phyloP scores from a whole-genome alignment of 1,284 basidiomycete species.

The Phellinidium pouzarii region DNA sequence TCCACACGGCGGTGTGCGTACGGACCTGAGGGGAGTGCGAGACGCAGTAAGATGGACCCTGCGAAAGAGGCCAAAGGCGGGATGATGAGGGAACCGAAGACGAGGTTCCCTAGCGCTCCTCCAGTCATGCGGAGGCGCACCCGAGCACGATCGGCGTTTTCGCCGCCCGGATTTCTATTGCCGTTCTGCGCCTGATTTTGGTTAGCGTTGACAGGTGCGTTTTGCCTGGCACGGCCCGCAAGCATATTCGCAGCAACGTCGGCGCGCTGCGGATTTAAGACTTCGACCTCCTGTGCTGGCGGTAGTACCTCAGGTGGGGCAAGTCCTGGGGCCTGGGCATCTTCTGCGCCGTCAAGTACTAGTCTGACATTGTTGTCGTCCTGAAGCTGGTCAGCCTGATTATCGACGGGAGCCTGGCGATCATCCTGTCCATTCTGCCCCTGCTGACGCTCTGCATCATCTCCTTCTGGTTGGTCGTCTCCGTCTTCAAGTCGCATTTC shows the following conservation, averaged over 20 bases:
- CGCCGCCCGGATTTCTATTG: constrained; percentile 21
- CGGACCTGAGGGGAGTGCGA: constrained; percentile 24
- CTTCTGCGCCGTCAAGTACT: constrained; percentile 9
- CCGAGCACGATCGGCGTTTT: constrained; percentile 19
- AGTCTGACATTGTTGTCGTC: constrained; percentile 16
- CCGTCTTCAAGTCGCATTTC: constrained; percentile 7
- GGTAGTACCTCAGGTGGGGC: neutral
- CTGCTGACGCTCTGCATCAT: neutral
- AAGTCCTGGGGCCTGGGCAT: neutral
- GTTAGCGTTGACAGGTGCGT: neutral
- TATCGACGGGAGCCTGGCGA: neutral
- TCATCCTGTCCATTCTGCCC: neutral
- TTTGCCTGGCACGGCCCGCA: neutral
- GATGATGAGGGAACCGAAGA: constrained; percentile 59
- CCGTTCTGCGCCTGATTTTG: constrained; percentile 18
- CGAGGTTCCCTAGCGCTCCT: constrained; percentile 51
- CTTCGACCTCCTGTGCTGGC: neutral
- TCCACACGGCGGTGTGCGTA: constrained; percentile 9
- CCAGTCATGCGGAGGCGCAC: constrained; percentile 41
- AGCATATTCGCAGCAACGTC: neutral
- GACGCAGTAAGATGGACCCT: constrained; percentile 50
- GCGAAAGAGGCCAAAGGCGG: constrained; percentile 58
- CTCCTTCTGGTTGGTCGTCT: neutral
- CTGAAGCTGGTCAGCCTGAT: neutral
- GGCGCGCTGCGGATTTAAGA: neutral